Conservation (phyloP, 2,329 filamentous ascomycete genomes). For the Elsinoe australis region DNA sequence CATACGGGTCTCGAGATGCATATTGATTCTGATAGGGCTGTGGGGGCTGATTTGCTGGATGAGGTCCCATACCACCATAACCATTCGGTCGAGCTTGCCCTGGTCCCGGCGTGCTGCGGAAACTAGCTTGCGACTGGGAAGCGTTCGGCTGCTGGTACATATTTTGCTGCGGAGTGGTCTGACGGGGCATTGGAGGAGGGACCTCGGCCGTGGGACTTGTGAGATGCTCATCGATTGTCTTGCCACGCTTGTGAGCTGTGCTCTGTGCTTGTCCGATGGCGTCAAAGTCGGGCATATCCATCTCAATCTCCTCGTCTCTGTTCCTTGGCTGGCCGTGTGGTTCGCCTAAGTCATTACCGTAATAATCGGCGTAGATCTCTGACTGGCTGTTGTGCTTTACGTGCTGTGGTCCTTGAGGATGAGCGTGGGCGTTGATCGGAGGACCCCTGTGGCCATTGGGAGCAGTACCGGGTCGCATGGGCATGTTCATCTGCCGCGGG, state of each 20-base stretch:
- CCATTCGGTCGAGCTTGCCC: background rate
- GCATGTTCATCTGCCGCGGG: slow-evolving; percentile 3
- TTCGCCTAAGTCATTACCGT: slow-evolving; percentile 30
- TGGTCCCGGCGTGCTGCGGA: slow-evolving; percentile 5
- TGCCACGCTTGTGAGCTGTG: slow-evolving; percentile 24
- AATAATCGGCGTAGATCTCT: slow-evolving; percentile 45
- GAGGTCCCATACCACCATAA: slow-evolving; percentile 4
- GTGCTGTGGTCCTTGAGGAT: slow-evolving; percentile 9
- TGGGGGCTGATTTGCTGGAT: slow-evolving; percentile 15
- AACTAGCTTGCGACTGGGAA: background rate
- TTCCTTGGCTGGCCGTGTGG: slow-evolving; percentile 25
- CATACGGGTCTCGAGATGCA: slow-evolving; percentile 9
- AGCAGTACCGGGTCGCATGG: slow-evolving; percentile 7
- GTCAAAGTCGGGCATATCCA: slow-evolving; percentile 59
- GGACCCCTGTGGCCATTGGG: slow-evolving; percentile 3
- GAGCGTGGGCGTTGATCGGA: background rate
- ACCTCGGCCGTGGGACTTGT: slow-evolving; percentile 18
- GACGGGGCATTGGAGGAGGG: slow-evolving; percentile 17
- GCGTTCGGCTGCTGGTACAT: slow-evolving; percentile 1
- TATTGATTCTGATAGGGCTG: slow-evolving; percentile 17
- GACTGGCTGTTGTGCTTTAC: slow-evolving; percentile 39
- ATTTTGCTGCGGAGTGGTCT: slow-evolving; percentile 47
- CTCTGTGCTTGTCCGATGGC: slow-evolving; percentile 26
- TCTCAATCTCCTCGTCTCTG: slow-evolving; percentile 40
- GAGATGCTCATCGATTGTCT: slow-evolving; percentile 28